Percentiles rank a stretch among this genome's conserved stretches.
phyloP scores from a whole-genome alignment of 2,329 filamentous ascomycete genomes.

The Claviceps monticola region DNA sequence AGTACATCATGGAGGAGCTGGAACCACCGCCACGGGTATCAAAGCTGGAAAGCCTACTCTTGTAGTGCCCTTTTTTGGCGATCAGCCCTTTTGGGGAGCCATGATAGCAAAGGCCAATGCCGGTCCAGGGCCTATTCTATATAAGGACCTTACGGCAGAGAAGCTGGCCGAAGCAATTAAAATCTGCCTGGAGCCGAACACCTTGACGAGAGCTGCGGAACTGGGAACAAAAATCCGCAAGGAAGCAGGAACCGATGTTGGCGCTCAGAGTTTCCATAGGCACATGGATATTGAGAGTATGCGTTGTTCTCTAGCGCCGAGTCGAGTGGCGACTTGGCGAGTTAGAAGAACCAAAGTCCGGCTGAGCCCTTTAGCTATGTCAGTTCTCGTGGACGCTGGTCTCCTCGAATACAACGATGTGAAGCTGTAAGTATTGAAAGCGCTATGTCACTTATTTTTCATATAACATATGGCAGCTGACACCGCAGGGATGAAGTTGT shows the following conservation, averaged over 20 bases:
- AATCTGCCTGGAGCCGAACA: slow-evolving; percentile 45
- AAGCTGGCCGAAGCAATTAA: slow-evolving; percentile 51
- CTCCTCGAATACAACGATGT: slow-evolving; percentile 25
- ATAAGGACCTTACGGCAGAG: slow-evolving; percentile 52
- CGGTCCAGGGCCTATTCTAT: slow-evolving; percentile 55
- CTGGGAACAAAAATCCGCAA: slow-evolving; percentile 51
- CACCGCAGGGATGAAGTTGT: too few relatives aligned
- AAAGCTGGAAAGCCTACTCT: slow-evolving; percentile 67
- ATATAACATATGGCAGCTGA: too few relatives aligned
- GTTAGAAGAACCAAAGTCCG: slow-evolving; percentile 52
- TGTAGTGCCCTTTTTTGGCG: slow-evolving; percentile 76
- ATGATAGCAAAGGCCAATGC: slow-evolving; percentile 63
- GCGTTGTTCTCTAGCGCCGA: slow-evolving; percentile 49
- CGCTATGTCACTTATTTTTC: too few relatives aligned
- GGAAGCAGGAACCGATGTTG: slow-evolving; percentile 48
- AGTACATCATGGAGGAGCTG: slow-evolving; percentile 78
- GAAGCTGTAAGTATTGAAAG: too few relatives aligned
- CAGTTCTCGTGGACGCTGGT: slow-evolving; percentile 50
- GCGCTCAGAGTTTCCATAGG: slow-evolving; percentile 56
- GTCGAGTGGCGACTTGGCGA: slow-evolving; percentile 59
- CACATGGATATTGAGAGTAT: slow-evolving; percentile 43
- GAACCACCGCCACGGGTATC: slow-evolving; percentile 80
- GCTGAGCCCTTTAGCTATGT: slow-evolving; percentile 59
- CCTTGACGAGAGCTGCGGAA: slow-evolving; percentile 38
- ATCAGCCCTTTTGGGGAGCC: slow-evolving; percentile 72